Conservation (phyloP, 2,329 filamentous ascomycete genomes). For the Fusarium sp. region DNA sequence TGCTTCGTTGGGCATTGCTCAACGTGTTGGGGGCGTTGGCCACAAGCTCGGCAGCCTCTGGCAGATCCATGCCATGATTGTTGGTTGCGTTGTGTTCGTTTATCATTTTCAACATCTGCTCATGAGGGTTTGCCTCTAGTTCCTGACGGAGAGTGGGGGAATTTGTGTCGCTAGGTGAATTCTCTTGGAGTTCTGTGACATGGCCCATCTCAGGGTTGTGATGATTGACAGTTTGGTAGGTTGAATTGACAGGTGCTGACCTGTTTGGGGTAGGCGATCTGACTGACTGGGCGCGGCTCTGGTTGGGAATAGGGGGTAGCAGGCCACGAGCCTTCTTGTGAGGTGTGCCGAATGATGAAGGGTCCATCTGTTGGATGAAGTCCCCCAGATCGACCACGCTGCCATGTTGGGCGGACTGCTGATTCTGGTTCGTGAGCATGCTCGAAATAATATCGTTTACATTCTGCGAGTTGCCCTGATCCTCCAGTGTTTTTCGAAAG, state of each 20-base stretch:
- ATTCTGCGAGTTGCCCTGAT: constrained; percentile 78
- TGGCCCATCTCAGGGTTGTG: constrained; percentile 60
- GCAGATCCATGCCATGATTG: constrained; percentile 59
- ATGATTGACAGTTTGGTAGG: constrained; percentile 40
- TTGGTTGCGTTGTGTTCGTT: constrained; percentile 69
- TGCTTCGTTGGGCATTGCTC: constrained; percentile 65
- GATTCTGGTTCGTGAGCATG: constrained; percentile 69
- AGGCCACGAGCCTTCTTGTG: constrained; percentile 64
- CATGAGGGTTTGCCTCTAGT: constrained; percentile 65
- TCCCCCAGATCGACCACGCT: constrained; percentile 71
- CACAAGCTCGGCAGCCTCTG: constrained; percentile 60
- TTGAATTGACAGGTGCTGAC: constrained; percentile 21
- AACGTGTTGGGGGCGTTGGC: constrained; percentile 64
- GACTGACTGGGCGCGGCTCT: constrained; percentile 42
- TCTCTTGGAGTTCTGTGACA: constrained; percentile 69
- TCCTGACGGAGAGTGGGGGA: constrained; percentile 64
- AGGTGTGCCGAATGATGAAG: constrained; percentile 51
- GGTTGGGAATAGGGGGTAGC: constrained; percentile 62
- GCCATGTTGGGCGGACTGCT: constrained; percentile 58
- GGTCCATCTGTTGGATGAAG: constrained; percentile 59
- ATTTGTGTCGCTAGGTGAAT: constrained; percentile 55
- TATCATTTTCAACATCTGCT: constrained; percentile 72
- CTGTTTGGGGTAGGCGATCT: constrained; percentile 31
- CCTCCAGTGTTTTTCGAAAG: constrained; percentile 91
- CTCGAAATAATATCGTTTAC: constrained; percentile 86